These are phyloP conservation scores for Camelina sativa DNA, from an alignment of 345 rosid species.

Conservation along the genomic window DNA sequence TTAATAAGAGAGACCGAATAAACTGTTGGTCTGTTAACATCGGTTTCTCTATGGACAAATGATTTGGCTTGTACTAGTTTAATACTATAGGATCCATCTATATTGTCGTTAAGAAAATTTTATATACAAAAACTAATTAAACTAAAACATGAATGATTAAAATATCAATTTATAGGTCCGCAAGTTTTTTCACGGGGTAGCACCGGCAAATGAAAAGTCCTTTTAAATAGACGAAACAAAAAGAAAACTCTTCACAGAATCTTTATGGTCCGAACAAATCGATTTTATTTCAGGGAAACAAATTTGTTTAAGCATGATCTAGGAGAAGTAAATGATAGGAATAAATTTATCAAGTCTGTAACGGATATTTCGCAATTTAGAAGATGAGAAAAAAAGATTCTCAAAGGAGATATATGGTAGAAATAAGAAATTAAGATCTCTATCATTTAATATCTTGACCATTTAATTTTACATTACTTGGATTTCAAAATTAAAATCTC, in stretches of 20 bases:
- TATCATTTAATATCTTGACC: constrained; percentile 8
- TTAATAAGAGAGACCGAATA: background rate
- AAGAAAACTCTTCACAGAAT: constrained; percentile 38
- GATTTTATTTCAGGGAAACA: constrained; percentile 15
- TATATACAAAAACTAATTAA: background rate
- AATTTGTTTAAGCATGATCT: constrained; percentile 13
- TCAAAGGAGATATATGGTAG: background rate
- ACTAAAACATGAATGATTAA: background rate
- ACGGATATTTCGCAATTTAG: background rate
- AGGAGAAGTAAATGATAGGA: background rate
- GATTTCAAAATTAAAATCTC: background rate
- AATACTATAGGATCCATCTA: constrained; percentile 17
- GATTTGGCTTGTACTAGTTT: constrained; percentile 27
- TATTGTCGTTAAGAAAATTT: constrained; percentile 16
- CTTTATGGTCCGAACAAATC: constrained; percentile 28
- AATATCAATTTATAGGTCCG: constrained; percentile 24
- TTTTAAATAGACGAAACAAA: constrained; percentile 32
- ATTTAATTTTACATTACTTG: background rate
- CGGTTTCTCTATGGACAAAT: constrained; percentile 27
- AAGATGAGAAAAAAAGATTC: background rate
- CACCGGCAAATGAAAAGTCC: constrained; percentile 29
- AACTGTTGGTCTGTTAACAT: constrained; percentile 31
- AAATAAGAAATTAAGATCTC: background rate
- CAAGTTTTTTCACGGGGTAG: constrained; percentile 35
- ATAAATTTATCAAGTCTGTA: background rate